Evolutionary conservation across 140 eudicot genomes (phyloP).

Genomic region (Oenanthe javanica): DNA sequence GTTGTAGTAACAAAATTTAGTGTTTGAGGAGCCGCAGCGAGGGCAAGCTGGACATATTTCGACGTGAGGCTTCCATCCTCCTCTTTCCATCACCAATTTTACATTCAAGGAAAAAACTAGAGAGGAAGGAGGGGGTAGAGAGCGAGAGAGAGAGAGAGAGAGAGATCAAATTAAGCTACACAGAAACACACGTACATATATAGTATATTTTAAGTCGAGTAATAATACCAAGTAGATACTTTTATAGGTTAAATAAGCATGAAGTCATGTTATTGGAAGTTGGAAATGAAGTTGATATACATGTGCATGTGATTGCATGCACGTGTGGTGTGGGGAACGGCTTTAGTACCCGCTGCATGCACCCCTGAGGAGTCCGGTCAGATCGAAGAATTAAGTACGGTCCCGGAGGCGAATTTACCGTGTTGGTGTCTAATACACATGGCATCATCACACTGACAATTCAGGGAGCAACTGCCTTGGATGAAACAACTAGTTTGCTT

Average conservation of each 20-base stretch:
- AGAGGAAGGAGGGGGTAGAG: too few relatives aligned
- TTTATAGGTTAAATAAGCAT: neutral
- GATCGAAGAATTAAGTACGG: neutral
- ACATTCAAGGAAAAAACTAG: neutral
- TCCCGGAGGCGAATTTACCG: conserved; percentile 38
- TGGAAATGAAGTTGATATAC: neutral
- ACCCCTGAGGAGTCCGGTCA: conserved; percentile 18
- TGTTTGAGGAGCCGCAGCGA: conserved; percentile 68
- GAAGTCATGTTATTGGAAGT: conserved; percentile 3
- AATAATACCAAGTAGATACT: neutral
- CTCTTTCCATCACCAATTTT: conserved; percentile 42
- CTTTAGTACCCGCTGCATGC: neutral
- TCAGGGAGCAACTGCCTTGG: conserved; percentile 43
- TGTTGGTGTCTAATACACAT: conserved; percentile 45
- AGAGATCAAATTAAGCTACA: conserved; percentile 9
- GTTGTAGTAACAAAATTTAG: conserved; percentile 68
- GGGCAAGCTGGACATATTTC: conserved; percentile 68
- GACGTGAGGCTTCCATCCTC: conserved; percentile 54
- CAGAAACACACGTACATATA: neutral
- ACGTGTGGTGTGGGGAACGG: conserved; percentile 39
- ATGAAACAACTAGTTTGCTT: conserved; percentile 28
- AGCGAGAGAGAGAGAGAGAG: conserved; percentile 4
- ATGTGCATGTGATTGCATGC: conserved; percentile 28
- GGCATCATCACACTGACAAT: conserved; percentile 32
- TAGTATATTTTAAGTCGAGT: neutral